A percentile compares a stretch with the other conserved stretches of the same genome.
Evolutionary conservation across 2,329 filamentous ascomycete species (phyloP).

Genomic region (Colletotrichum simmondsii): DNA sequence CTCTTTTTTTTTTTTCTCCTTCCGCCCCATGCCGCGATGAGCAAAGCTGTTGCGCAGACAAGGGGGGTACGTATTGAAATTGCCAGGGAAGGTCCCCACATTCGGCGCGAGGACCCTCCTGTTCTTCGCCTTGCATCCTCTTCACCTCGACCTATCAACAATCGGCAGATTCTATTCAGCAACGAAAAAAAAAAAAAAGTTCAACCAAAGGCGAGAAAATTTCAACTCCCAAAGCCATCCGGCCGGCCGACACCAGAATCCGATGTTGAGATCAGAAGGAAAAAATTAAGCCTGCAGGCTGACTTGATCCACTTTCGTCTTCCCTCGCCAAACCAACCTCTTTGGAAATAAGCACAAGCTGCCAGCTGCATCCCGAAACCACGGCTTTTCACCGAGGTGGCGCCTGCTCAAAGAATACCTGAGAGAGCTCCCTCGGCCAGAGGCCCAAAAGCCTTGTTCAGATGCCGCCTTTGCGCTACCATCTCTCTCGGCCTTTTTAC

Average conservation of each 20-base stretch:
- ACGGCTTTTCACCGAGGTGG: conserved; percentile 28
- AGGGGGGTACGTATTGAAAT: conserved; percentile 12
- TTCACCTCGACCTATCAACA: conserved; percentile 31
- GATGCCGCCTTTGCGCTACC: background rate
- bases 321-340: conserved; percentile 21
- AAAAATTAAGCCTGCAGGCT: background rate
- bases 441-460: conserved; percentile 14
- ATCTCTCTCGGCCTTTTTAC: background rate
- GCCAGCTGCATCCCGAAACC: conserved; percentile 24
- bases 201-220: background rate
- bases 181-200: background rate
- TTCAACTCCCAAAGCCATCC: background rate
- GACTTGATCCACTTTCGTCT: conserved; percentile 11
- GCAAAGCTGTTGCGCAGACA: conserved; percentile 9
- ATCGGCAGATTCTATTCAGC: conserved; percentile 17
- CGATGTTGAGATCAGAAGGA: background rate
- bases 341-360: conserved; percentile 21
- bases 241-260: background rate
- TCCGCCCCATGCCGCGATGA: background rate
- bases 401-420: conserved; percentile 4
- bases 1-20: conserved; percentile 1
- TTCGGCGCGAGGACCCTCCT: conserved; percentile 22
- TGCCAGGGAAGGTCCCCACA: conserved; percentile 27
- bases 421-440: background rate
- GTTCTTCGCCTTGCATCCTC: conserved; percentile 10